Percentiles rank a stretch among this genome's conserved stretches.
Evolutionary conservation across 352 stramenopile genomes (phyloP).

Genomic region (Pythium scleroteichum): DNA sequence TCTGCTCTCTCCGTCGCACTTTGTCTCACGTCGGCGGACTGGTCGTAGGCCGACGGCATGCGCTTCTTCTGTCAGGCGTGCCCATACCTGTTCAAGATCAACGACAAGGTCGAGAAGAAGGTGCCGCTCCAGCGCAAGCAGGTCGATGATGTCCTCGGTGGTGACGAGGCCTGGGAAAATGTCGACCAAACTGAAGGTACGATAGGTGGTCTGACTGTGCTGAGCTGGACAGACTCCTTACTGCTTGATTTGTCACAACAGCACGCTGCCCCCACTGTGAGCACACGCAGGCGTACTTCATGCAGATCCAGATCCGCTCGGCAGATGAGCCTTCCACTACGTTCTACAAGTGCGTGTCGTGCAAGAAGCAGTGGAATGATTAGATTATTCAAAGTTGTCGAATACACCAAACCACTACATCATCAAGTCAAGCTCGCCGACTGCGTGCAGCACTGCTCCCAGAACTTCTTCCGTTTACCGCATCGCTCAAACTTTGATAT

Average conservation of each 20-base stretch:
- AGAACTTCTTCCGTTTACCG: slow-evolving; percentile 15
- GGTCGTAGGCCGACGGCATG: slow-evolving; percentile 74
- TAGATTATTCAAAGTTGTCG: slow-evolving; percentile 29
- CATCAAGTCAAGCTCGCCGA: slow-evolving; percentile 6
- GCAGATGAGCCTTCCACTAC: slow-evolving; percentile 98
- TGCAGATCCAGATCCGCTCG: slow-evolving; percentile 99
- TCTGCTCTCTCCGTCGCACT: slow-evolving; percentile 11
- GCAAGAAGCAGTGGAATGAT: slow-evolving; percentile 97
- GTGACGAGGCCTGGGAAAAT: slow-evolving; percentile 97
- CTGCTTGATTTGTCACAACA: slow-evolving; percentile 21
- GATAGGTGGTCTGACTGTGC: slow-evolving; percentile 7
- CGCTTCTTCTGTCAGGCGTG: slow-evolving; percentile 91
- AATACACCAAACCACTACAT: neutral
- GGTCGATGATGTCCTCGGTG: slow-evolving; percentile 98
- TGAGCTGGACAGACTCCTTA: neutral
- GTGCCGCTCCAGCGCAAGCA: slow-evolving; percentile 94
- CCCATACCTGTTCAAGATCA: slow-evolving; percentile 89
- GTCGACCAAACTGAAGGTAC: slow-evolving; percentile 96
- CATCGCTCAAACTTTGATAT: slow-evolving; percentile 35
- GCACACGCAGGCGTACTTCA: slow-evolving; percentile 98
- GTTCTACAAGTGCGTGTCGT: slow-evolving; percentile 99
- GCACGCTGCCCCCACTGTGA: slow-evolving; percentile 94
- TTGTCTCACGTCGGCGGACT: neutral
- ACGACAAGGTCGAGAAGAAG: slow-evolving; percentile 88
- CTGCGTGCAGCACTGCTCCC: neutral